A percentile compares a stretch with the other conserved stretches of the same genome.
These are phyloP conservation scores for Thraustochytrium sp. DNA, from an alignment of 352 stramenopile species.

Conservation along the genomic window DNA sequence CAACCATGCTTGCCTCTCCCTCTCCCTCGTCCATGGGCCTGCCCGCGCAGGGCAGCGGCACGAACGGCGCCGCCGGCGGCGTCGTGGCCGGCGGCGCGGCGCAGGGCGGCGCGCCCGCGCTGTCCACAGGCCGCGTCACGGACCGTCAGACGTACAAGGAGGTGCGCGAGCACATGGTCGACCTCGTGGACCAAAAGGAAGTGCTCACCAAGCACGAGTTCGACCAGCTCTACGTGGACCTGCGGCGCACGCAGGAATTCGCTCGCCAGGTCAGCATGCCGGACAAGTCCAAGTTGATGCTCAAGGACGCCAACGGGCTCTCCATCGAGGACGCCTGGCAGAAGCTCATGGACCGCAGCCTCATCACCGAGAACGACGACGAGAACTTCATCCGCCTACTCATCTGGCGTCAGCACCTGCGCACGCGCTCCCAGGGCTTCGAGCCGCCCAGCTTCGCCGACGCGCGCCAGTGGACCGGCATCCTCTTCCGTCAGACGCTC, in stretches of 20 bases:
- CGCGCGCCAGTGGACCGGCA: conserved; percentile 26
- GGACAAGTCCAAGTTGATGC: conserved; percentile 29
- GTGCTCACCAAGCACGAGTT: conserved; percentile 11
- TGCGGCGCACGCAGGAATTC: conserved; percentile 35
- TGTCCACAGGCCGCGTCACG: not conserved
- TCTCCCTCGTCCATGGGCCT: not conserved
- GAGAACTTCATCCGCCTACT: conserved; percentile 31
- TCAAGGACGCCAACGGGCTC: not conserved
- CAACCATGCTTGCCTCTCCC: not conserved
- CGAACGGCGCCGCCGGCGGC: not conserved
- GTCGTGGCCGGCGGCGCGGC: not conserved
- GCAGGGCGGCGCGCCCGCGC: not conserved
- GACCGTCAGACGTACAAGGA: conserved; percentile 37
- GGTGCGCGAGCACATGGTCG: conserved; percentile 20
- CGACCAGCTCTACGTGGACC: conserved; percentile 33
- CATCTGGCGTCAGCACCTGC: conserved; percentile 38
- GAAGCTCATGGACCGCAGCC: not conserved
- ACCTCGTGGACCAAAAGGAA: not conserved
- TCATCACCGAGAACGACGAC: conserved; percentile 29
- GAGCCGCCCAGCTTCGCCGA: conserved; percentile 11
- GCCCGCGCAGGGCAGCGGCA: not conserved
- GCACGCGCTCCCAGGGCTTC: not conserved
- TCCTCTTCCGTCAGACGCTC: conserved; percentile 25
- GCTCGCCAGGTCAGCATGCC: conserved; percentile 12
- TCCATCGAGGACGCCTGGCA: not conserved